These are phyloP conservation scores for Boechera divaricarpa DNA, from an alignment of 345 rosid genomes.

Conservation along the genomic window DNA sequence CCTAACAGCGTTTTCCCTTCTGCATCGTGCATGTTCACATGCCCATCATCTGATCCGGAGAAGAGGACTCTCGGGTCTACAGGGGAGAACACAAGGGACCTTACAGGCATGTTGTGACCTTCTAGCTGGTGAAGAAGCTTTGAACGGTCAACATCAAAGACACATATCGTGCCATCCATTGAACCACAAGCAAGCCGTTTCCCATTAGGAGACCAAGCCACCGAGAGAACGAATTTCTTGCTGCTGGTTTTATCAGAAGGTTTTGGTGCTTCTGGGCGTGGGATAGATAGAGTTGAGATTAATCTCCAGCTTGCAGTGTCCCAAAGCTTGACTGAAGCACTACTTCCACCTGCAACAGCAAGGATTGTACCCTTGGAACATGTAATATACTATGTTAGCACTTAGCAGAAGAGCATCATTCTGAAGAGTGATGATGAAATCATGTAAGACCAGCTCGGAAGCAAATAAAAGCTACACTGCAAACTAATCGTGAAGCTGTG, in stretches of 20 bases:
- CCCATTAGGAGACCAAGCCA: slow-evolving; percentile 94
- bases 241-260: slow-evolving; percentile 80
- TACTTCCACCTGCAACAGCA: slow-evolving; percentile 98
- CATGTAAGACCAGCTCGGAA: neutral
- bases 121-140: slow-evolving; percentile 89
- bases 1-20: slow-evolving; percentile 76
- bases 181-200: slow-evolving; percentile 86
- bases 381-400: slow-evolving; percentile 19
- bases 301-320: slow-evolving; percentile 94
- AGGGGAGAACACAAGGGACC: slow-evolving; percentile 87
- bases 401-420: neutral
- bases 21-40: slow-evolving; percentile 87
- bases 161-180: slow-evolving; percentile 88
- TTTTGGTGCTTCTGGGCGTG: slow-evolving; percentile 84
- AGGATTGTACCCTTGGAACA: slow-evolving; percentile 77
- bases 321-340: slow-evolving; percentile 95
- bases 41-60: slow-evolving; percentile 89
- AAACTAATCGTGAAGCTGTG: neutral
- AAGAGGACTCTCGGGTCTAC: slow-evolving; percentile 73
- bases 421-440: neutral
- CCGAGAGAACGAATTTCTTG: slow-evolving; percentile 91
- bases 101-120: slow-evolving; percentile 93
- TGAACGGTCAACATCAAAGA: slow-evolving; percentile 79
- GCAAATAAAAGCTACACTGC: neutral
- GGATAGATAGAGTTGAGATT: slow-evolving; percentile 67